A percentile compares a stretch with the other conserved stretches of the same genome.
Conservation (phyloP, 768 basidiomycete genomes). For the Lentinus brumalis region DNA sequence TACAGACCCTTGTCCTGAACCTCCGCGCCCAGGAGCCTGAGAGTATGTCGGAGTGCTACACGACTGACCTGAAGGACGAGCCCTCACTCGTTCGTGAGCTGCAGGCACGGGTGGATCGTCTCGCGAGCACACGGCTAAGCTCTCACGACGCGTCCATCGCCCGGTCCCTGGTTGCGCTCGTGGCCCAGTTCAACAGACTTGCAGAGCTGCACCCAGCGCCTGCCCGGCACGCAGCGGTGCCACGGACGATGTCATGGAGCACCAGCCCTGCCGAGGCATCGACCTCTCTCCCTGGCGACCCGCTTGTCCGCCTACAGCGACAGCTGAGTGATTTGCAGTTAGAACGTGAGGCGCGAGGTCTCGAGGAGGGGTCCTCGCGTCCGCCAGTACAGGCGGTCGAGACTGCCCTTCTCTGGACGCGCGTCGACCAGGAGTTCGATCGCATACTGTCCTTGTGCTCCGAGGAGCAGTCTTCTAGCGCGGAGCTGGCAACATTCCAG, state of each 20-base stretch:
- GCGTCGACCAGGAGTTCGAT: conserved; percentile 76
- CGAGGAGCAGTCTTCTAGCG: conserved; percentile 45
- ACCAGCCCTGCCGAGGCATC: conserved; percentile 13
- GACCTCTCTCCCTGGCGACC: conserved; percentile 31
- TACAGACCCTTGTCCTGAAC: conserved; percentile 64
- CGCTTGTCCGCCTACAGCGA: conserved; percentile 63
- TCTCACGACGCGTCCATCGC: conserved; percentile 63
- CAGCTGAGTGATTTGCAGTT: conserved; percentile 70
- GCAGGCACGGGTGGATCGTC: conserved; percentile 49
- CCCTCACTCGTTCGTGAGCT: conserved; percentile 63
- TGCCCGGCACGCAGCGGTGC: conserved; percentile 1
- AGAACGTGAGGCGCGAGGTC: conserved; percentile 49
- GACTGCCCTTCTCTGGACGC: conserved; percentile 69
- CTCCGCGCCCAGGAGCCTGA: conserved; percentile 52
- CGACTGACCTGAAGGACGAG: conserved; percentile 40
- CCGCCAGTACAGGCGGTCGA: conserved; percentile 56
- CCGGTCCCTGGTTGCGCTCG: conserved; percentile 65
- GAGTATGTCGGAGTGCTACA: conserved; percentile 49
- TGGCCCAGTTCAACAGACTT: conserved; percentile 68
- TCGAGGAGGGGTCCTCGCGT: conserved; percentile 26
- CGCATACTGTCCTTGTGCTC: conserved; percentile 66
- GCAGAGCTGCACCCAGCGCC: conserved; percentile 14
- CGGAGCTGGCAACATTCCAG: not conserved
- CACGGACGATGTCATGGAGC: conserved; percentile 32
- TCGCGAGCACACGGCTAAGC: conserved; percentile 42